These are phyloP conservation scores for Musa acuminata DNA, from an alignment of 176 grass and related monocot genomes.

Conservation along the genomic window DNA sequence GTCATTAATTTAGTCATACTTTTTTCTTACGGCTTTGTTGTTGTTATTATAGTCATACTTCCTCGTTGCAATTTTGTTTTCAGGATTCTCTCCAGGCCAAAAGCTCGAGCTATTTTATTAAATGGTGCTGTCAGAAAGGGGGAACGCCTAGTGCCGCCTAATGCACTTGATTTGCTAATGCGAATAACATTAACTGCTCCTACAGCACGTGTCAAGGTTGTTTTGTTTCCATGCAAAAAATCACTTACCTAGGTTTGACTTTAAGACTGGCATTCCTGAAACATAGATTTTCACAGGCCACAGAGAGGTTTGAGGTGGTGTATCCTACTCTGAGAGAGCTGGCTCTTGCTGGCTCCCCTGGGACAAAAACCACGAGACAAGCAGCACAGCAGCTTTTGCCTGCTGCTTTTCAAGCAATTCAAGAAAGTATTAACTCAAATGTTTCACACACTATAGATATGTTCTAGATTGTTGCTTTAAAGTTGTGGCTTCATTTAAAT, in stretches of 20 bases:
- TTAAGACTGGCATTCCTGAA: background rate
- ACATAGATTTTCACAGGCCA: constrained; percentile 44
- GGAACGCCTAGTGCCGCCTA: constrained; percentile 67
- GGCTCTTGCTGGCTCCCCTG: constrained; percentile 66
- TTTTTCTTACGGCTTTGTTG: background rate
- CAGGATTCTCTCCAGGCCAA: constrained; percentile 59
- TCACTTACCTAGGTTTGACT: background rate
- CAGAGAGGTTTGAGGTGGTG: constrained; percentile 77
- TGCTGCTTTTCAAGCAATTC: constrained; percentile 52
- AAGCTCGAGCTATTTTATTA: constrained; percentile 66
- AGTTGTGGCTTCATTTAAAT: background rate
- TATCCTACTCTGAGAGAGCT: constrained; percentile 83
- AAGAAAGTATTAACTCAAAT: constrained; percentile 64
- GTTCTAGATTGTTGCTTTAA: background rate
- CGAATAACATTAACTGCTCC: constrained; percentile 52
- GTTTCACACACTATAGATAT: background rate
- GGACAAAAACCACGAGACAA: constrained; percentile 89
- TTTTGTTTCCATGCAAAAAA: background rate
- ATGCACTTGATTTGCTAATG: constrained; percentile 69
- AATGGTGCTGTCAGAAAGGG: constrained; percentile 89
- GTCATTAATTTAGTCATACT: background rate
- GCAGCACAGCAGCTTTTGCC: constrained; percentile 80
- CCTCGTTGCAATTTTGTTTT: constrained; percentile 12
- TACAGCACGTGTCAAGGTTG: constrained; percentile 60
- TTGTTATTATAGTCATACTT: background rate